Evolutionary conservation across 2,329 filamentous ascomycete species (phyloP).

Genomic region (Colletotrichum sp.): DNA sequence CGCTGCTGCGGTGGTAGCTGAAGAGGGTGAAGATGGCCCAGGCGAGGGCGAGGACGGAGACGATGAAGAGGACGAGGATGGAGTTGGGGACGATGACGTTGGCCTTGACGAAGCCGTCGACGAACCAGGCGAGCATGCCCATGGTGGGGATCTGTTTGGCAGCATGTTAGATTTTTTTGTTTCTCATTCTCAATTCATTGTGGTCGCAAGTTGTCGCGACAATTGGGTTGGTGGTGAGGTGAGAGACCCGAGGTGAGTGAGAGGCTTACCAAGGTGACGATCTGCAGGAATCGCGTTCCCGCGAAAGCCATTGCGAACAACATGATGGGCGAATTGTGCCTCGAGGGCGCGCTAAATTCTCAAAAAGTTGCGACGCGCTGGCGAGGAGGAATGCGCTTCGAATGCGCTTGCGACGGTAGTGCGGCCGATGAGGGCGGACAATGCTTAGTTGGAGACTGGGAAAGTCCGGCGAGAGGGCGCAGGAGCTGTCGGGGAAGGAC

Average conservation of each 20-base stretch:
- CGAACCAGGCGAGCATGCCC: conserved; percentile 72
- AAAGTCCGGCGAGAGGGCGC: background rate
- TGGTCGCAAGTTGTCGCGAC: background rate
- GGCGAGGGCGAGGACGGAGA: conserved; percentile 65
- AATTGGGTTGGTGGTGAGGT: background rate
- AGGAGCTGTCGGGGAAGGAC: background rate
- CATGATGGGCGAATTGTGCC: conserved; percentile 47
- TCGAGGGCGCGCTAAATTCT: background rate
- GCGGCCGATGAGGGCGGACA: background rate
- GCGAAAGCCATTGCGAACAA: conserved; percentile 68
- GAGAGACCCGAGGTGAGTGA: background rate
- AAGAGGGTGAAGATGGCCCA: conserved; percentile 72
- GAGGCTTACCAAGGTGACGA: conserved; percentile 63
- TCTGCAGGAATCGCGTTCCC: conserved; percentile 66
- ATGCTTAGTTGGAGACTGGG: background rate
- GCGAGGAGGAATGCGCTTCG: background rate
- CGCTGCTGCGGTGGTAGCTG: conserved; percentile 66
- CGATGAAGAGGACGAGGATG: conserved; percentile 72
- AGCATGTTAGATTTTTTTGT: background rate
- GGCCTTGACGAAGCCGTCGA: conserved; percentile 60
- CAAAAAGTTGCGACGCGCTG: background rate
- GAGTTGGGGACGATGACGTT: conserved; percentile 66
- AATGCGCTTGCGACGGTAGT: background rate
- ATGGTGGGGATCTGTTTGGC: conserved; percentile 63
- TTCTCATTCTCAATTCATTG: background rate